A percentile compares a stretch with the other conserved stretches of the same genome.
phyloP scores from a whole-genome alignment of 192 early-diverging fungal species.

The Phycomyces blakesleeanus region DNA sequence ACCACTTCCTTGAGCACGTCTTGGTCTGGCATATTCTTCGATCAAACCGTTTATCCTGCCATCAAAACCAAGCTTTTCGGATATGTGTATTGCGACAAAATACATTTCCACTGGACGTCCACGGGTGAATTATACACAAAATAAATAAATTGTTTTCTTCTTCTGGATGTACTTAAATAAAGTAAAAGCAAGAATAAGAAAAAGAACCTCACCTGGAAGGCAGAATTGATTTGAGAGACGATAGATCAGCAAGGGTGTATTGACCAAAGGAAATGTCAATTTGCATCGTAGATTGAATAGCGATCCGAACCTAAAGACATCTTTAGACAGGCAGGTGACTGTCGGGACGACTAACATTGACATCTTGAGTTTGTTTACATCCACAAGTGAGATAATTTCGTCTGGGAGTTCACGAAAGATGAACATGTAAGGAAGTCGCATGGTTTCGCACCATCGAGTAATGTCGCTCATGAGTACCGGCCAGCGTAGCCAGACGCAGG shows the following conservation, averaged over 20 bases:
- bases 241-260: conserved; percentile 19
- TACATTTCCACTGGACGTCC: conserved; percentile 13
- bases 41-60: too few relatives aligned
- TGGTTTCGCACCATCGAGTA: conserved; percentile 15
- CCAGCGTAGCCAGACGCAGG: conserved; percentile 18
- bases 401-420: neutral
- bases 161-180: too few relatives aligned
- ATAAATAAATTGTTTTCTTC: too few relatives aligned
- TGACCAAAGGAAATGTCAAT: conserved; percentile 10
- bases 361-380: neutral
- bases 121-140: too few relatives aligned
- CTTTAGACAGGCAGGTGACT: neutral
- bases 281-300: neutral
- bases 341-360: neutral
- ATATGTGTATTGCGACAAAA: conserved; percentile 5
- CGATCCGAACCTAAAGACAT: neutral
- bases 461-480: conserved; percentile 26
- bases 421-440: conserved; percentile 15
- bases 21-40: too few relatives aligned
- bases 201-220: conserved; percentile 24
- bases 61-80: neutral
- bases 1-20: too few relatives aligned
- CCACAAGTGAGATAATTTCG: neutral
- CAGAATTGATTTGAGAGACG: conserved; percentile 24
- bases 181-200: too few relatives aligned